Percentiles rank a stretch among this genome's conserved stretches.
phyloP scores from a whole-genome alignment of 2,329 filamentous ascomycete genomes.

The Ceratocystis huliohia region DNA sequence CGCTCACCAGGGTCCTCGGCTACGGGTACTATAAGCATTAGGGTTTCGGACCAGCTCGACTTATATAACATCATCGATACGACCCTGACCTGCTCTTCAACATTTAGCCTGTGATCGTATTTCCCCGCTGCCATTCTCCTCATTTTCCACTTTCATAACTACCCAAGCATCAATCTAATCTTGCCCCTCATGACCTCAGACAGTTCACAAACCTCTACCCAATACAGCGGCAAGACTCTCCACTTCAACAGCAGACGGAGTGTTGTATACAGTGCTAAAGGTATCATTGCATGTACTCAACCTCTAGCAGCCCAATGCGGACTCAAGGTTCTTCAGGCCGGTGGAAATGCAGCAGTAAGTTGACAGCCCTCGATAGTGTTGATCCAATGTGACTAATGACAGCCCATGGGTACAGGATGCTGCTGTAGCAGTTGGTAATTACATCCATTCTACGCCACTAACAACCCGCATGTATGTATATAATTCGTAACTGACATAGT shows the following conservation, averaged over 20 bases:
- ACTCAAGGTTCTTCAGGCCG: conserved; percentile 67
- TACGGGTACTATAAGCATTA: not conserved
- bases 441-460: not conserved
- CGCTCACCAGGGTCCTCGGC: not conserved
- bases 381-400: not conserved
- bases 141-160: not conserved
- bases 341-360: conserved; percentile 84
- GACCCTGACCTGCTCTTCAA: not conserved
- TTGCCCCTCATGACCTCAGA: not conserved
- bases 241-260: conserved; percentile 45
- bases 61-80: not conserved
- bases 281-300: conserved; percentile 82
- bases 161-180: not conserved
- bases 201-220: not conserved
- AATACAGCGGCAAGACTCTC: not conserved
- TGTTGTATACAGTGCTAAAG: conserved; percentile 84
- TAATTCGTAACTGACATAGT: not conserved
- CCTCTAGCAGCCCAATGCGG: conserved; percentile 82
- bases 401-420: conserved; percentile 53
- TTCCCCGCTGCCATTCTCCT: not conserved
- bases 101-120: not conserved
- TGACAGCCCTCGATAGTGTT: not conserved
- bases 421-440: conserved; percentile 76
- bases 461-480: not conserved
- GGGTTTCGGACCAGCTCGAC: not conserved